These are phyloP conservation scores for Trichoderma reesei DNA, from an alignment of 495 filamentous ascomycete genomes.

Conservation along the genomic window DNA sequence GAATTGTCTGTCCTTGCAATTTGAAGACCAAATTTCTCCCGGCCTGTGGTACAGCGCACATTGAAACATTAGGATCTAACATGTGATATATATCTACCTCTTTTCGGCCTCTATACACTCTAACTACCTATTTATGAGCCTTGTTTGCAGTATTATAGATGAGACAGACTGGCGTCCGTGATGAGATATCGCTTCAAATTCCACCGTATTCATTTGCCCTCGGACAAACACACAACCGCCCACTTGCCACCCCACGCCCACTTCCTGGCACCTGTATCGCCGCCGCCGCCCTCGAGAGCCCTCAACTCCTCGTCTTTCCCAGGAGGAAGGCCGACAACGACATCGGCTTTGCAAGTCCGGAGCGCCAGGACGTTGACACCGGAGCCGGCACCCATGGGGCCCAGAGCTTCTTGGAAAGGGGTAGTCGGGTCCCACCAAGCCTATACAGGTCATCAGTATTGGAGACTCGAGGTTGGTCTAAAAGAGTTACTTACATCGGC, in stretches of 20 bases:
- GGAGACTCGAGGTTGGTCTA: constrained; percentile 13
- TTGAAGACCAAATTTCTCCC: too few species aligned
- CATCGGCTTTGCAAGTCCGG: constrained; percentile 91
- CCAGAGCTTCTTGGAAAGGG: constrained; percentile 75
- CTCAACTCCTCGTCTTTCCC: constrained; percentile 75
- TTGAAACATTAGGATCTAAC: background rate
- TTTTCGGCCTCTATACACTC: background rate
- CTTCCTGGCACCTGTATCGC: constrained; percentile 61
- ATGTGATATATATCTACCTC: background rate
- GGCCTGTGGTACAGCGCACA: too few species aligned
- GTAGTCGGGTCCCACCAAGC: constrained; percentile 82
- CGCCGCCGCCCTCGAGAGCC: constrained; percentile 54
- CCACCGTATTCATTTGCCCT: constrained; percentile 19
- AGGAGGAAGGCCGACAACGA: constrained; percentile 75
- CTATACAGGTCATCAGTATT: constrained; percentile 28
- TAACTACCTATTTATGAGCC: background rate
- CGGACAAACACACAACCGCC: constrained; percentile 83
- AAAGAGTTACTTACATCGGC: constrained; percentile 57
- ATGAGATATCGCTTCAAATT: constrained; percentile 12
- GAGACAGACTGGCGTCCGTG: background rate
- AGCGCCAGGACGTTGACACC: constrained; percentile 76
- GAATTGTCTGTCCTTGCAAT: too few species aligned
- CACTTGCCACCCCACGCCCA: constrained; percentile 98
- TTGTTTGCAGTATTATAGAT: background rate
- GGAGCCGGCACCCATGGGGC: constrained; percentile 69